Conservation (phyloP, 1,284 basidiomycete species). For the Amylostereum areolatum region DNA sequence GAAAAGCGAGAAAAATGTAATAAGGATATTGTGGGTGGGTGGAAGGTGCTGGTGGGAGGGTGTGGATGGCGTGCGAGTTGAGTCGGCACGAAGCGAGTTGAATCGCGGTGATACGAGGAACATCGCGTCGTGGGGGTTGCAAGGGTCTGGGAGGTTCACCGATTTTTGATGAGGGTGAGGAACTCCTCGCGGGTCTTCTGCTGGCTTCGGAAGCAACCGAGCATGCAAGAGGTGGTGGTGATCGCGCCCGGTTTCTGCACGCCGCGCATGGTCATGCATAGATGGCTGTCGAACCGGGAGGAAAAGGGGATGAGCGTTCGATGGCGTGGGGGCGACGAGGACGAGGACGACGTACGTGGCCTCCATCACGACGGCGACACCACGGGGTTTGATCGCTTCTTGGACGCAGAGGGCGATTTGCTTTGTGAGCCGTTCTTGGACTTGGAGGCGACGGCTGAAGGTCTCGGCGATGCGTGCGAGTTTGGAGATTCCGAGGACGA, state of each 20-base stretch:
- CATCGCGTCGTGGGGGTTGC: neutral
- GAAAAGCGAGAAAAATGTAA: no score
- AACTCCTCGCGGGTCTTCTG: slow-evolving; percentile 62
- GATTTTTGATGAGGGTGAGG: neutral
- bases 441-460: slow-evolving; percentile 91
- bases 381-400: slow-evolving; percentile 94
- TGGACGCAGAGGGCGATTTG: slow-evolving; percentile 97
- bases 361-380: slow-evolving; percentile 99
- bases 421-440: slow-evolving; percentile 96
- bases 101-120: slow-evolving; percentile 9
- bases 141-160: neutral
- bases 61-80: no score
- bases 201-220: slow-evolving; percentile 94
- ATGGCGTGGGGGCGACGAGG: slow-evolving; percentile 1
- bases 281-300: slow-evolving; percentile 58
- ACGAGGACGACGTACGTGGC: slow-evolving; percentile 67
- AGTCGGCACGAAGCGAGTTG: slow-evolving; percentile 9
- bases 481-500: slow-evolving; percentile 96
- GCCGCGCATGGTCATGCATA: slow-evolving; percentile 99
- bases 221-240: slow-evolving; percentile 98
- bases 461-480: slow-evolving; percentile 97
- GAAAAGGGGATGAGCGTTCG: slow-evolving; percentile 7
- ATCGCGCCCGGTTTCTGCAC: slow-evolving; percentile 97
- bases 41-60: no score
- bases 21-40: no score